phyloP scores from a whole-genome alignment of 2,329 filamentous ascomycete species.

The Alternaria hordeiaustralica region DNA sequence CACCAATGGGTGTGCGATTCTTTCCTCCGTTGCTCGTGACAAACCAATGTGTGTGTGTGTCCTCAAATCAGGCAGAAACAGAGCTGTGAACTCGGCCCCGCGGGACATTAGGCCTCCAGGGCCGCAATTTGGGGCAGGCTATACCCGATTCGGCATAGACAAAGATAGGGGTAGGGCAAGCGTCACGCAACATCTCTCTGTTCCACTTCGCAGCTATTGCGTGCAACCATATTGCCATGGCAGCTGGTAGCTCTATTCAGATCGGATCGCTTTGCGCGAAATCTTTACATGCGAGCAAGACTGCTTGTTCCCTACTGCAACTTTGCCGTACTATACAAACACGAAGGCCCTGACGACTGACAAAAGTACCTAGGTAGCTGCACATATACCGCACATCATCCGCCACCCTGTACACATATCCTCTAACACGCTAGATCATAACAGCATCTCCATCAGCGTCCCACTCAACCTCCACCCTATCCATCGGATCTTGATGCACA shows the following conservation, averaged over 20 bases:
- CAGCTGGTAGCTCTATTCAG: neutral
- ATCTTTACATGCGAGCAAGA: neutral
- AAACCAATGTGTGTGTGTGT: neutral
- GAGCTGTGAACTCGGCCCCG: neutral
- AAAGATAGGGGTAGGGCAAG: neutral
- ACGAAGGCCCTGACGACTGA: neutral
- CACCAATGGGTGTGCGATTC: neutral
- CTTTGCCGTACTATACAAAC: too few relatives aligned
- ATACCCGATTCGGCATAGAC: neutral
- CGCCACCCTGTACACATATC: neutral
- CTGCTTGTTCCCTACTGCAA: neutral
- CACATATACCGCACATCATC: neutral
- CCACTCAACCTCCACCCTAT: conserved; percentile 7
- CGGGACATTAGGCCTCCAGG: neutral
- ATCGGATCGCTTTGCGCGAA: neutral
- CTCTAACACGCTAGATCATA: neutral
- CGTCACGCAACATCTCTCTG: neutral
- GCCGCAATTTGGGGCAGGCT: neutral
- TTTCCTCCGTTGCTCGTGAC: neutral
- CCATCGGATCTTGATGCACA: neutral
- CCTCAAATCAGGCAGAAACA: neutral
- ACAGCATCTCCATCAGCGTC: conserved; percentile 12
- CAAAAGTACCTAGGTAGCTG: neutral
- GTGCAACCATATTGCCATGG: neutral
- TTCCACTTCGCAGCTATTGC: neutral